Base-by-base conservation (phyloP, 257 asterid species). In the Penstemon newberryi region DNA sequence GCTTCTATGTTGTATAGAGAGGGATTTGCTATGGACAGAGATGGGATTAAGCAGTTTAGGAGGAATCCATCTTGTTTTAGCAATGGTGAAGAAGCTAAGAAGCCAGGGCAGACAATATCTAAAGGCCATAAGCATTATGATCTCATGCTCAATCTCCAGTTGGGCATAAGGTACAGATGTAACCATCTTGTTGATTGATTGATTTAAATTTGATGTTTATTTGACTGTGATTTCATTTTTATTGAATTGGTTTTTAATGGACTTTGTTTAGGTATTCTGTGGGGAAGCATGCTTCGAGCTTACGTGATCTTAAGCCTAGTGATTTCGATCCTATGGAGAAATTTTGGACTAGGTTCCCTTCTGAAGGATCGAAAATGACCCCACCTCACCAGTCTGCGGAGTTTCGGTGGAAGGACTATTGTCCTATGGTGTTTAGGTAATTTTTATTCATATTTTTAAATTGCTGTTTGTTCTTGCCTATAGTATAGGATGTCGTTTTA, bases 71-170 rank as follows among this genome's bases (percentile, higher is more conserved):
- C 85, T 58, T 81, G 74, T 67, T 76, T 80, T 37, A 77, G 75
- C 1, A 25, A 25, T 45, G 52, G 56, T 59, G 88, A 84, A 67
- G 99, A 94, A 72, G 89, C 70, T 66, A 94, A 89, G 96, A 94
- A 86, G 66, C 94, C 98, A 0, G 98, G 99, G 42, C 82, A 75
- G 67, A 89, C 95, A 1, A 91, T 94, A 56, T 82, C 92, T 1
- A 91, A 87, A 75, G 99, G 97, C 77, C 99, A 94, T 72, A 94
- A 89, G 86, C 88, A 91, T 71, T 94, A 94, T 47, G 95, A 87
- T 45, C 81, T 94, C 76, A 94, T 94, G 98, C 97, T 94, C 52
- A 94, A 91, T 83, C 96, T 94, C 74, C 99, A 94, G 69, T 65
- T 94, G 88, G 99, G 99, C 36, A 94, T 91, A 52, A 85, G 99